Conservation (phyloP, 106 monocot species). For the Platanthera zijinensis region DNA sequence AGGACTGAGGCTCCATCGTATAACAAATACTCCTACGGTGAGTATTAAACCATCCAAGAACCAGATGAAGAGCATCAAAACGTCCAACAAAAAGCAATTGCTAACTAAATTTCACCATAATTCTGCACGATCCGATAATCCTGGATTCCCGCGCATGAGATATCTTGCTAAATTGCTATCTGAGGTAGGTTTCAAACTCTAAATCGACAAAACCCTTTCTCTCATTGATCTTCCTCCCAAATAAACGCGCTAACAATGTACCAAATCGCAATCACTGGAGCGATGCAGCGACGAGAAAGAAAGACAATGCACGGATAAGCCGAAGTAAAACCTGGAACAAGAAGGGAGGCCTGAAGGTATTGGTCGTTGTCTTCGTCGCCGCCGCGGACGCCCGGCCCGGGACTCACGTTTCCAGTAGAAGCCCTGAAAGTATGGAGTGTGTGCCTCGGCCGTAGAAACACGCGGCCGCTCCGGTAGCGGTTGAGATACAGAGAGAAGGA, state of each 20-base stretch:
- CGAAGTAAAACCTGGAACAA: constrained; percentile 30
- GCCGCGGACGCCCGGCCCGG: not conserved
- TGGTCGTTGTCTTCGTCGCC: constrained; percentile 25
- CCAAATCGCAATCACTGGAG: not conserved
- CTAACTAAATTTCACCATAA: too few relatives aligned
- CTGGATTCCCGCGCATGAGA: too few relatives aligned
- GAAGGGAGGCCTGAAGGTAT: constrained; percentile 46
- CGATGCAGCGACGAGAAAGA: not conserved
- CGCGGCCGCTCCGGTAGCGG: not conserved
- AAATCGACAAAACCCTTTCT: not conserved
- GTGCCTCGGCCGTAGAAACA: not conserved
- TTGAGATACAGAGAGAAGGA: not conserved
- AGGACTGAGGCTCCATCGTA: too few relatives aligned
- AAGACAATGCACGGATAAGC: not conserved
- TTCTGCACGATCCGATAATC: too few relatives aligned
- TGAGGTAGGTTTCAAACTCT: not conserved
- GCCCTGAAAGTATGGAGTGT: constrained; percentile 16
- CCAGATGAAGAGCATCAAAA: too few relatives aligned
- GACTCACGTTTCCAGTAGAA: constrained; percentile 1
- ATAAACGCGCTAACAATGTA: not conserved
- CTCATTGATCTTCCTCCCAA: not conserved
- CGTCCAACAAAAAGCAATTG: too few relatives aligned
- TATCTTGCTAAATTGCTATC: too few relatives aligned
- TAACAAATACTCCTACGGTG: not conserved
- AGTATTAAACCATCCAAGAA: not conserved